Evolutionary conservation across 768 basidiomycete species (phyloP).

Genomic region (Auricularia sp.): DNA sequence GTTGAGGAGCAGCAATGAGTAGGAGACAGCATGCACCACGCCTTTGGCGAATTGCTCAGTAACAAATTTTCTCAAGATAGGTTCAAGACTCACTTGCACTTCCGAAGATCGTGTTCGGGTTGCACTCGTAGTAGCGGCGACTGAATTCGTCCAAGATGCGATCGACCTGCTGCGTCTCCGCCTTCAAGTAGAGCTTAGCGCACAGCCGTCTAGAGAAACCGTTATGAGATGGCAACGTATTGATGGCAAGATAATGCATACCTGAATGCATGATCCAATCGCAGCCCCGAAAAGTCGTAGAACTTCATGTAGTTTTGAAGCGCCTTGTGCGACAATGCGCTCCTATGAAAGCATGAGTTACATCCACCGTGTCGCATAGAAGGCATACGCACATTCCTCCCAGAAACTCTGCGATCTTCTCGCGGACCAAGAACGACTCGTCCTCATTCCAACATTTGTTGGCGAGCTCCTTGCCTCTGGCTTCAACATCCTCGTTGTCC

Average conservation of each 20-base stretch:
- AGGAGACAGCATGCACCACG: slow-evolving; percentile 90
- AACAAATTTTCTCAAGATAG: neutral
- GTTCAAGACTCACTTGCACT: slow-evolving; percentile 58
- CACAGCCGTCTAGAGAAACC: slow-evolving; percentile 58
- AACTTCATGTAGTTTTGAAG: slow-evolving; percentile 74
- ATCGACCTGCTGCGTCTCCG: slow-evolving; percentile 96
- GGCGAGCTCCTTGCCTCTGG: slow-evolving; percentile 63
- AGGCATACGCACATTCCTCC: slow-evolving; percentile 69
- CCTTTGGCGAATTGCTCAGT: slow-evolving; percentile 33
- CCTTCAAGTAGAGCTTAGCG: slow-evolving; percentile 86
- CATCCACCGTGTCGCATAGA: neutral
- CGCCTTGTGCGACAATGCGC: slow-evolving; percentile 62
- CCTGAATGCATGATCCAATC: slow-evolving; percentile 88
- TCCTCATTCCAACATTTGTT: slow-evolving; percentile 79
- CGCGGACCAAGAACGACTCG: slow-evolving; percentile 68
- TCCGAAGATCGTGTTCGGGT: slow-evolving; percentile 70
- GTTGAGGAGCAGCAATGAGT: slow-evolving; percentile 87
- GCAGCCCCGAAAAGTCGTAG: slow-evolving; percentile 77
- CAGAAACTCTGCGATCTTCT: slow-evolving; percentile 95
- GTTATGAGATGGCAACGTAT: neutral
- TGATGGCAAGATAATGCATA: slow-evolving; percentile 19
- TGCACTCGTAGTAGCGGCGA: slow-evolving; percentile 84
- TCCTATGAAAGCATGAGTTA: slow-evolving; percentile 35
- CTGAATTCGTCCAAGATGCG: slow-evolving; percentile 91
- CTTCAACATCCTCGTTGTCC: slow-evolving; percentile 40